These are phyloP conservation scores for Sphaerobolus stellatus DNA, from an alignment of 1,284 basidiomycete genomes.

Conservation along the genomic window DNA sequence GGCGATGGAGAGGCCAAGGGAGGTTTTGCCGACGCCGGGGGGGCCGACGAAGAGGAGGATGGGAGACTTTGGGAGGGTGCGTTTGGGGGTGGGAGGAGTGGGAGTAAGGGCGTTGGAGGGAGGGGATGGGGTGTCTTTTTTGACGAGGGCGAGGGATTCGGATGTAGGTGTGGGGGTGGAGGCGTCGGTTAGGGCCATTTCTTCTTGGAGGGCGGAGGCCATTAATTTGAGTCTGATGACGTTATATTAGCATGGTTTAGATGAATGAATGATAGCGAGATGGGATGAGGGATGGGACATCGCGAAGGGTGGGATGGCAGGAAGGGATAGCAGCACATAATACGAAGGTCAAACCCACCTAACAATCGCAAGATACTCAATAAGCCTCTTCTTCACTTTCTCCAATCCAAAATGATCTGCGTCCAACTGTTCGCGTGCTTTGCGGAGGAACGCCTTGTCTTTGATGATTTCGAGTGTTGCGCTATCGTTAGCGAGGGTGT, in stretches of 20 bases:
- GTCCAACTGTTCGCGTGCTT: slow-evolving; percentile 75
- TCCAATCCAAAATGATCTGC: slow-evolving; percentile 87
- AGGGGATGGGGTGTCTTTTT: slow-evolving; percentile 7
- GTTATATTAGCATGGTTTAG: neutral
- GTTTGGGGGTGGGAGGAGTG: slow-evolving; percentile 1
- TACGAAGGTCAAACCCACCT: no score
- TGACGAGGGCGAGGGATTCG: neutral
- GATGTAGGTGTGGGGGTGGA: neutral
- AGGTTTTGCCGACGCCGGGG: slow-evolving; percentile 84
- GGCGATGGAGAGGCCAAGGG: slow-evolving; percentile 84
- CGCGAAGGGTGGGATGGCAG: neutral
- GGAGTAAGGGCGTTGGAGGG: neutral
- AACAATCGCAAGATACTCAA: slow-evolving; percentile 88
- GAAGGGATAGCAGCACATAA: neutral
- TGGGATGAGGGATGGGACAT: no score
- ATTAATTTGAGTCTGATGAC: slow-evolving; percentile 56
- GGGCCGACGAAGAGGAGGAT: slow-evolving; percentile 86
- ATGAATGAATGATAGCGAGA: no score
- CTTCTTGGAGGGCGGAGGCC: slow-evolving; percentile 29
- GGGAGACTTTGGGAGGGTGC: slow-evolving; percentile 36
- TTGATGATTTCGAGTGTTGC: slow-evolving; percentile 37
- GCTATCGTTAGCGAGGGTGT: slow-evolving; percentile 39
- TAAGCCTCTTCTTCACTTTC: slow-evolving; percentile 86
- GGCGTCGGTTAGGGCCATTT: neutral
- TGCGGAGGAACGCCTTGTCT: slow-evolving; percentile 57